Evolutionary conservation across 2,329 filamentous ascomycete species (phyloP).

Genomic region (Colletotrichum somersetense): DNA sequence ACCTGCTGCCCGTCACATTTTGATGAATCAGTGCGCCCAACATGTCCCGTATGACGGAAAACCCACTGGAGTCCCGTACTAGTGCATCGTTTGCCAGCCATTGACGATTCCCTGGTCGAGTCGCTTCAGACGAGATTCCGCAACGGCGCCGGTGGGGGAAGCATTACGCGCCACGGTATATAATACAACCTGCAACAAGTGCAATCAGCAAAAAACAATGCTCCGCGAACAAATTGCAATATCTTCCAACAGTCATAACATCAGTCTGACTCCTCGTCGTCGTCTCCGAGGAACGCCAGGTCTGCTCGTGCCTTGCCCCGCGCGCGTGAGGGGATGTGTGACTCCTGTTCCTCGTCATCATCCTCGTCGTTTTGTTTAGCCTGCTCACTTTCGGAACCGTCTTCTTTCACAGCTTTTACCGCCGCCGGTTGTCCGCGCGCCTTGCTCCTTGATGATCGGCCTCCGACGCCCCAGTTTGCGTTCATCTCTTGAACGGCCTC

Average conservation of each 20-base stretch:
- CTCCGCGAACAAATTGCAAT: background rate
- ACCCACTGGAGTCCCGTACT: slow-evolving; percentile 13
- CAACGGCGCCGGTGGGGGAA: slow-evolving; percentile 6
- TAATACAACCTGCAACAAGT: slow-evolving; percentile 31
- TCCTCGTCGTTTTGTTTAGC: slow-evolving; percentile 46
- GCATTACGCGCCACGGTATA: slow-evolving; percentile 18
- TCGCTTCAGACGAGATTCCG: slow-evolving; percentile 31
- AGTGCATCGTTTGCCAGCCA: background rate
- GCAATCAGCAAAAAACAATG: slow-evolving; percentile 26
- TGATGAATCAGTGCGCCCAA: background rate
- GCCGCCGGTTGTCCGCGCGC: slow-evolving; percentile 47
- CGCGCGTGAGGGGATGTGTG: slow-evolving; percentile 57
- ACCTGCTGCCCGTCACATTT: background rate
- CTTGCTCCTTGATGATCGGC: slow-evolving; percentile 55
- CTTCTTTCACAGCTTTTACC: slow-evolving; percentile 47
- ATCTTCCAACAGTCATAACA: background rate
- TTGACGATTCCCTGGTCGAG: background rate
- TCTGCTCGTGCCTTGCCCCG: slow-evolving; percentile 64
- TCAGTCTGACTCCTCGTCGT: slow-evolving; percentile 72
- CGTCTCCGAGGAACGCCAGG: slow-evolving; percentile 76
- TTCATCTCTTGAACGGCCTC: slow-evolving; percentile 88
- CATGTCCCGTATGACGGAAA: background rate
- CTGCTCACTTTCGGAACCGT: slow-evolving; percentile 49
- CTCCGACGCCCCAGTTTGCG: slow-evolving; percentile 76
- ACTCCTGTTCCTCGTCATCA: slow-evolving; percentile 49